phyloP scores from a whole-genome alignment of 225 moss, liverwort and hornwort species.

The Rhytidiadelphus loreus region DNA sequence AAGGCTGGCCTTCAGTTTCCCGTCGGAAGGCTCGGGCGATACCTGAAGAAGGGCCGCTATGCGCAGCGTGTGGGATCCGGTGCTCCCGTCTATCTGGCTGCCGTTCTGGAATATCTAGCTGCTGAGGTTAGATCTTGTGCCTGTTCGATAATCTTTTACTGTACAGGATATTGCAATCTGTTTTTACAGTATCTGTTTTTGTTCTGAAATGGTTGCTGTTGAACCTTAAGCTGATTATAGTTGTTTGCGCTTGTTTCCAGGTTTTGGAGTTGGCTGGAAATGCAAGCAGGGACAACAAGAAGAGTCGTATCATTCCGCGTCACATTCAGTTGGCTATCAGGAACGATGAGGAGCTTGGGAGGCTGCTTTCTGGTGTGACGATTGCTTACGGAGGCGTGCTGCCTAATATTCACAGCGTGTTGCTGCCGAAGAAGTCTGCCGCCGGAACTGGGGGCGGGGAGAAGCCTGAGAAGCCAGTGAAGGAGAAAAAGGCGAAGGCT shows the following conservation, averaged over 20 bases:
- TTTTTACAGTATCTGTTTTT: rapidly evolving
- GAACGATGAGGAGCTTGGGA: conserved; percentile 55
- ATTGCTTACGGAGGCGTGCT: conserved; percentile 42
- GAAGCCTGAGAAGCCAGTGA: background rate
- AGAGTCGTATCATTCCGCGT: conserved; percentile 51
- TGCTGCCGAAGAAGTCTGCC: background rate
- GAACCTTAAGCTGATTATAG: background rate
- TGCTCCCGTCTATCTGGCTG: conserved; percentile 10
- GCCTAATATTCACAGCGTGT: background rate
- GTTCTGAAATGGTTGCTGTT: too few relatives aligned
- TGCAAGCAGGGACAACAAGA: conserved; percentile 50
- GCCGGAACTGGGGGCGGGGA: background rate
- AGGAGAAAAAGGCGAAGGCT: background rate
- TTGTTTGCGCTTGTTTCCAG: background rate
- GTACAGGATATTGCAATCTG: too few relatives aligned
- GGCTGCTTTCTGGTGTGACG: conserved; percentile 25
- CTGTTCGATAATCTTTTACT: rapidly evolving
- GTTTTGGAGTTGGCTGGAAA: conserved; percentile 62
- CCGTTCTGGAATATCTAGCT: conserved; percentile 15
- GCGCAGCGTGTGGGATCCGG: conserved; percentile 15
- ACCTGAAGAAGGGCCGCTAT: conserved; percentile 20
- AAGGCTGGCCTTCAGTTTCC: conserved; percentile 12
- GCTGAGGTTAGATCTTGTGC: background rate
- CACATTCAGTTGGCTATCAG: conserved; percentile 51
- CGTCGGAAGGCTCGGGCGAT: background rate